Percentiles rank a stretch among this genome's conserved stretches.
These are phyloP conservation scores for Ceriops decandra DNA, from an alignment of 345 rosid species.

Conservation along the genomic window DNA sequence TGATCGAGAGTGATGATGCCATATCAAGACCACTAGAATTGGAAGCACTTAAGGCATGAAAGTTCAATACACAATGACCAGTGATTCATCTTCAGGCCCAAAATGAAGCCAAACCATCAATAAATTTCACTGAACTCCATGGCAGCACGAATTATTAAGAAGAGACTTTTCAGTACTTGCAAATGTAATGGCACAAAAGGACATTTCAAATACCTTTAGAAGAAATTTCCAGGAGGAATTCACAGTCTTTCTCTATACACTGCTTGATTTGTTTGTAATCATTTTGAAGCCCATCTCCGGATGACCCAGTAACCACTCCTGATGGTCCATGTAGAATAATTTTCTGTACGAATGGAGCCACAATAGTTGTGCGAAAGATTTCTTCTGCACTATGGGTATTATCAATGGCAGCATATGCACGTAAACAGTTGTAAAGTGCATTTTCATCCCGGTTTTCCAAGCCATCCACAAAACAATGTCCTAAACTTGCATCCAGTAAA, in stretches of 20 bases:
- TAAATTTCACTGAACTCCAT: not conserved
- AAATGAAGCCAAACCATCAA: not conserved
- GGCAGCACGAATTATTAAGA: not conserved
- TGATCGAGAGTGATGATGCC: not conserved
- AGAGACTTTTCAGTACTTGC: not conserved
- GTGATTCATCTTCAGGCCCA: not conserved
- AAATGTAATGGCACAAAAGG: not conserved
- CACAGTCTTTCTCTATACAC: constrained; percentile 61
- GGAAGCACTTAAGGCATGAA: too few relatives aligned
- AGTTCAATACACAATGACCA: not conserved
- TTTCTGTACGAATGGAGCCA: constrained; percentile 69
- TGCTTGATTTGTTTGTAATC: constrained; percentile 73
- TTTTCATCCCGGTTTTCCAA: constrained; percentile 75
- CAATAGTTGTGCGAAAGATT: constrained; percentile 67
- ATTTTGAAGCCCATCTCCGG: constrained; percentile 71
- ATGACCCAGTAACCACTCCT: constrained; percentile 40
- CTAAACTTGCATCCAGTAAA: constrained; percentile 86
- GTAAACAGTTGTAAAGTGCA: constrained; percentile 91
- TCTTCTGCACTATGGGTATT: constrained; percentile 77
- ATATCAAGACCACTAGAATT: not conserved
- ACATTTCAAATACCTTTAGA: constrained; percentile 53
- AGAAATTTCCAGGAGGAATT: constrained; percentile 78
- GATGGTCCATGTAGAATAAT: constrained; percentile 55
- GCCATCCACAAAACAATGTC: constrained; percentile 93
- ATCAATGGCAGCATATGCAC: constrained; percentile 95